A percentile compares a stretch with the other conserved stretches of the same genome.
Evolutionary conservation across 1,139 yeast species (phyloP).

Genomic region (Casaregolazyma lundiana): DNA sequence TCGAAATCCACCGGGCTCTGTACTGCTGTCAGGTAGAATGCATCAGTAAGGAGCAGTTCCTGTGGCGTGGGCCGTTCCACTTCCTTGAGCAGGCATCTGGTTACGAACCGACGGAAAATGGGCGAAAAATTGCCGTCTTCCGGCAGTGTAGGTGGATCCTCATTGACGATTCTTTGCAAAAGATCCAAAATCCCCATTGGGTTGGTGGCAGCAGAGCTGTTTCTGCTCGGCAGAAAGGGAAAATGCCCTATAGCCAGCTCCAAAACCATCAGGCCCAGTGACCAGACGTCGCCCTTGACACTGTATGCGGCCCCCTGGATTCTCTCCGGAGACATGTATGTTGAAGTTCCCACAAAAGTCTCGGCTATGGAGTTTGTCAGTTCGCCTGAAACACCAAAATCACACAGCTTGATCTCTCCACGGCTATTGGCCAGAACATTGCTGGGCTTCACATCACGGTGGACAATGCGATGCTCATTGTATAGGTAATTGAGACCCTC

Average conservation of each 20-base stretch:
- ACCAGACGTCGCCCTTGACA: conserved; percentile 95
- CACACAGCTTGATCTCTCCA: conserved; percentile 82
- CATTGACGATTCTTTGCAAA: conserved; percentile 87
- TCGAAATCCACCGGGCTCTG: conserved; percentile 43
- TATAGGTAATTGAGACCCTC: conserved; percentile 80
- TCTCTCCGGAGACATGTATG: conserved; percentile 97
- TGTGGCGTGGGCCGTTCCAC: conserved; percentile 57
- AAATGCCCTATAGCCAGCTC: conserved; percentile 81
- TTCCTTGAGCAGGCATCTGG: conserved; percentile 67
- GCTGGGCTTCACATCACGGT: conserved; percentile 89
- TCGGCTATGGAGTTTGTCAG: conserved; percentile 90
- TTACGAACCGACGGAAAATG: conserved; percentile 58
- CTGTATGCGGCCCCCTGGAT: conserved; percentile 92
- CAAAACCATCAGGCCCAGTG: conserved; percentile 81
- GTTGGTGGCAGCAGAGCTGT: conserved; percentile 33
- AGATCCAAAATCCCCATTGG: conserved; percentile 79
- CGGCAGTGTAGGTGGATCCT: conserved; percentile 75
- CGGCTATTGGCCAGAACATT: conserved; percentile 74
- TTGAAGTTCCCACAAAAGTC: conserved; percentile 95
- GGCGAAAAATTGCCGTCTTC: conserved; percentile 37
- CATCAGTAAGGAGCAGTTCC: conserved; percentile 44
- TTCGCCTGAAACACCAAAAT: conserved; percentile 91
- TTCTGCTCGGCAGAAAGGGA: conserved; percentile 46
- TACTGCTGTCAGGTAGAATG: conserved; percentile 44
- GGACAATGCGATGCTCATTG: conserved; percentile 78